Base-by-base conservation (phyloP, 768 basidiomycete genomes). In the Hygrocybe coccinea region DNA sequence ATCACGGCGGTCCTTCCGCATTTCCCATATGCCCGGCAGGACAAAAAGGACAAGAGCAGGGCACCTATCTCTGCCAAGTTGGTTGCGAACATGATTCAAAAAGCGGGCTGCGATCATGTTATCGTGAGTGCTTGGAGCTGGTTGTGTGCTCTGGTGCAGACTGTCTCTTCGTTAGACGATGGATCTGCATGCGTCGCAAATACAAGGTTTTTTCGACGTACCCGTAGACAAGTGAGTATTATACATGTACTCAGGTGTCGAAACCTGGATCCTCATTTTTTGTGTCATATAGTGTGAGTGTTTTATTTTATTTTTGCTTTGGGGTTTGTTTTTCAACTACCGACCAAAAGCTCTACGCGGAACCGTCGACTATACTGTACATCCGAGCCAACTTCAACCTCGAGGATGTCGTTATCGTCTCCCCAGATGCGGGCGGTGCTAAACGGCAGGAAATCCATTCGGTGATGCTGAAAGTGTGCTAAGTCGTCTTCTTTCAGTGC, bases 171-270 rank as follows among this genome's bases (percentile, higher is more conserved):
- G 41, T 52, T 17, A 95, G 92, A 98, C 95, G 8, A 97, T 98
- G 93, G 97, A 99, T 74, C 77, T 98, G 56, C 95, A 99, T 68
- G 97, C 97, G 33, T 95, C 93, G 1, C 97, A 99, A 68, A 98
- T 99, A 59, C 97, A 99, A 74, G 97, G 97, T 5, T 99, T 99
- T 77, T 99, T 99, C 71, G 95, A 98, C 71, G 95, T 98, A 43
- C 97, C 97, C 7, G 95, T 97, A 65, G 97, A 99, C 80, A 98
- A 99, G 92, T 95, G 69, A 81, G 92, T 84, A 22, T 46, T 38
- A n/a, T n/a, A n/a, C 39, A 17, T 29, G 41, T 21, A 22, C 41
- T 35, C 17, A 7, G 19, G 35, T 51, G 36, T 56, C 53, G n/a
- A 45, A 52, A 47, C 19, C 37, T 25, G 24, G 33, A 22, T 51